Evolutionary conservation across 2,329 filamentous ascomycete species (phyloP).

Genomic region (Meredithiella fracta): DNA sequence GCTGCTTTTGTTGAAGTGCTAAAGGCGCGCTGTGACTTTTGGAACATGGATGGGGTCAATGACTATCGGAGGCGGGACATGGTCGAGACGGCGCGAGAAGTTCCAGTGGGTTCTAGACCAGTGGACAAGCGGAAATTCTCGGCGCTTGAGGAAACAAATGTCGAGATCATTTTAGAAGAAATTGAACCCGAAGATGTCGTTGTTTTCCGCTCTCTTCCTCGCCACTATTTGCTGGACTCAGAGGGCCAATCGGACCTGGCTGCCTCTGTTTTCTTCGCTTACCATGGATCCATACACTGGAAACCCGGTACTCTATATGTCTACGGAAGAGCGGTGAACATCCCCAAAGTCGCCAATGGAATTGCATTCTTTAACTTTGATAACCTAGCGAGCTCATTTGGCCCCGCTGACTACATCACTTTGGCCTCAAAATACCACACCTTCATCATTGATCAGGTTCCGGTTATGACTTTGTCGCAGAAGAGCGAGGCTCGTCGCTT

Average conservation of each 20-base stretch:
- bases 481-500: constrained; percentile 71
- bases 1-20: constrained; percentile 58
- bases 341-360: constrained; percentile 42
- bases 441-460: constrained; percentile 54
- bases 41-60: constrained; percentile 61
- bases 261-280: constrained; percentile 15
- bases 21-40: constrained; percentile 63
- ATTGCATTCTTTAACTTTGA: constrained; percentile 50
- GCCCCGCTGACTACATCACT: constrained; percentile 69
- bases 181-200: constrained; percentile 2
- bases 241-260: constrained; percentile 6
- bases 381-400: constrained; percentile 51
- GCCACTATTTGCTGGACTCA: constrained; percentile 5
- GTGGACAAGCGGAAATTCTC: not conserved
- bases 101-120: not conserved
- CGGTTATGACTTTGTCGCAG: constrained; percentile 46
- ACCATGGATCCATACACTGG: not conserved
- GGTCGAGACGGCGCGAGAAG: not conserved
- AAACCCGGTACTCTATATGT: constrained; percentile 26
- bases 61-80: constrained; percentile 26
- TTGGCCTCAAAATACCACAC: constrained; percentile 68
- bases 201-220: not conserved
- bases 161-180: not conserved
- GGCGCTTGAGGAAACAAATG: not conserved
- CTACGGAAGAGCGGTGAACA: constrained; percentile 46